These are phyloP conservation scores for Anastatica hierochuntica DNA, from an alignment of 345 rosid species.

Conservation along the genomic window DNA sequence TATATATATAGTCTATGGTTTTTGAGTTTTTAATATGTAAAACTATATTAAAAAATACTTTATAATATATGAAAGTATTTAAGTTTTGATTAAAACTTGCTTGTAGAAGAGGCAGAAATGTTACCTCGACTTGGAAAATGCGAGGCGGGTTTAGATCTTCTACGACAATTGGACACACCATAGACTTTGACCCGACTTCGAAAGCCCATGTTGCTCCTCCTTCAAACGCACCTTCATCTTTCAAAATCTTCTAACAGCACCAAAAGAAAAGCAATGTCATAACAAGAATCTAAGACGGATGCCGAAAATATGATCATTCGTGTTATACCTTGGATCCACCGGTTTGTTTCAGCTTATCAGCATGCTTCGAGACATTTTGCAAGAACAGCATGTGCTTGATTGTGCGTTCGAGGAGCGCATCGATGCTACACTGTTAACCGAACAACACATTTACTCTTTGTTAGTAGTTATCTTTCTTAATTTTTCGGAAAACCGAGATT, in stretches of 20 bases:
- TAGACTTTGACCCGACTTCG: conserved; percentile 84
- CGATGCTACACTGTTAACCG: conserved; percentile 89
- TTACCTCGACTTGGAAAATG: conserved; percentile 88
- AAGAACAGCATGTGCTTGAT: conserved; percentile 99
- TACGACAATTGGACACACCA: conserved; percentile 85
- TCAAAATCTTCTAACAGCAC: conserved; percentile 38
- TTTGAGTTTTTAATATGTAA: too few relatives aligned
- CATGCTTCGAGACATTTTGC: conserved; percentile 89
- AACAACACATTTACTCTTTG: neutral
- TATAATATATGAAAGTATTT: too few relatives aligned
- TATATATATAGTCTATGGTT: too few relatives aligned
- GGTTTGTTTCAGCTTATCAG: conserved; percentile 76
- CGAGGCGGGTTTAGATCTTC: conserved; percentile 91
- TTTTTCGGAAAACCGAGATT: neutral
- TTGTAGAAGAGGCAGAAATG: neutral
- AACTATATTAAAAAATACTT: too few relatives aligned
- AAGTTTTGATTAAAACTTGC: too few relatives aligned
- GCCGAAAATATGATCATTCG: neutral
- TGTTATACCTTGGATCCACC: conserved; percentile 69
- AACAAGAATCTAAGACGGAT: conserved; percentile 1
- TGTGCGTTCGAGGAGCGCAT: conserved; percentile 85
- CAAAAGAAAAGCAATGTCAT: neutral
- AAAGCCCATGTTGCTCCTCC: conserved; percentile 99
- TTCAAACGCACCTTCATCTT: conserved; percentile 36
- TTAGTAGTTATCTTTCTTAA: neutral